Percentiles rank a stretch among this genome's conserved stretches.
Conservation (phyloP, 805 yeast species). For the Wickerhamomyces subpelliculosus region DNA sequence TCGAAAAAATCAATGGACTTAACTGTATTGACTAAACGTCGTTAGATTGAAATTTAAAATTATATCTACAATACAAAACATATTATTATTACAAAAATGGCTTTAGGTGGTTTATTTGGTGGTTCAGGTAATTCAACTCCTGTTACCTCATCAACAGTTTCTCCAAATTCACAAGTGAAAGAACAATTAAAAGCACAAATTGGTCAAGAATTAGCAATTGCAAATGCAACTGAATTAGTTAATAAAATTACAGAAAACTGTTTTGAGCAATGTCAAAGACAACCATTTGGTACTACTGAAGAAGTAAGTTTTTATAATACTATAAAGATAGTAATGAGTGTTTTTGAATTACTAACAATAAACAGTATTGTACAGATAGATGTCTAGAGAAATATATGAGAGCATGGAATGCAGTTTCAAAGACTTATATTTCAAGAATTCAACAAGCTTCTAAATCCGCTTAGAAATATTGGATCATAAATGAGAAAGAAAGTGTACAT, state of each 20-base stretch:
- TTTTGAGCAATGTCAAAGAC: slow-evolving; percentile 66
- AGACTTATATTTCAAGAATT: slow-evolving; percentile 68
- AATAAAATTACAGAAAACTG: slow-evolving; percentile 83
- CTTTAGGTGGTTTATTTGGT: slow-evolving; percentile 22
- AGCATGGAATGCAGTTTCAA: slow-evolving; percentile 83
- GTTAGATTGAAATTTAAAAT: too few relatives aligned
- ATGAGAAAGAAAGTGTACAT: too few relatives aligned
- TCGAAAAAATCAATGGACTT: too few relatives aligned
- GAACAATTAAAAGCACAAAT: slow-evolving; percentile 63
- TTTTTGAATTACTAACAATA: slow-evolving; percentile 2
- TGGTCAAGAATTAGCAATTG: slow-evolving; percentile 80
- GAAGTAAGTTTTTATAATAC: slow-evolving; percentile 24
- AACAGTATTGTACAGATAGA: slow-evolving; percentile 53
- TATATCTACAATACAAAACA: too few relatives aligned
- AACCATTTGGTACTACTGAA: slow-evolving; percentile 55
- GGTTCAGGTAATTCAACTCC: slow-evolving; percentile 19
- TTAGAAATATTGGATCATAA: too few relatives aligned
- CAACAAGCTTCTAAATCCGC: slow-evolving; percentile 36
- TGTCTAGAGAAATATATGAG: slow-evolving; percentile 86
- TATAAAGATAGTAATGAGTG: neutral
- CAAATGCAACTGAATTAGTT: slow-evolving; percentile 83
- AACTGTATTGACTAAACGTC: too few relatives aligned
- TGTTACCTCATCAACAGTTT: slow-evolving; percentile 17
- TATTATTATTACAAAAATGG: slow-evolving; percentile 12
- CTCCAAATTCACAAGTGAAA: slow-evolving; percentile 38